phyloP scores from a whole-genome alignment of 2,329 filamentous ascomycete species.

The Fusarium coffeatum region DNA sequence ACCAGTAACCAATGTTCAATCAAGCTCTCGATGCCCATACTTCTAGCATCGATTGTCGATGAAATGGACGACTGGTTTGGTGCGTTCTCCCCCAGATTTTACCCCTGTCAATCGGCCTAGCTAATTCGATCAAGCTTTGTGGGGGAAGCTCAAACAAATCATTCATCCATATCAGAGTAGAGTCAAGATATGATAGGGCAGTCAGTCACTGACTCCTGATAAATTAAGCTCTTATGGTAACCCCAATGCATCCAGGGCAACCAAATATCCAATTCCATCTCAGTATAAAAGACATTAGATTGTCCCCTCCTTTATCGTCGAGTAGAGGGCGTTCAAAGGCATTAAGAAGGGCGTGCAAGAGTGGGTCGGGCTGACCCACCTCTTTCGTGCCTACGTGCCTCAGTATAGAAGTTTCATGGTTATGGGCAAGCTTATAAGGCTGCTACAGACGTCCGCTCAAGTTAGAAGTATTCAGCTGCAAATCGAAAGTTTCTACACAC shows the following conservation, averaged over 20 bases:
- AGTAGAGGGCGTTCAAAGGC: constrained; percentile 4
- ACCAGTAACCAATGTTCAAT: background rate
- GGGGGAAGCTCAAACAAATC: constrained; percentile 10
- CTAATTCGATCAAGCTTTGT: constrained; percentile 22
- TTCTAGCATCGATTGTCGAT: background rate
- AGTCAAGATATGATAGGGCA: background rate
- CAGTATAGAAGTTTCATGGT: background rate
- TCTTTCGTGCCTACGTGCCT: background rate
- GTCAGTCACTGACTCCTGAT: background rate
- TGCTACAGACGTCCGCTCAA: background rate
- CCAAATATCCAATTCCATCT: background rate
- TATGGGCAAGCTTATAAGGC: background rate
- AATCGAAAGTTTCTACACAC: background rate
- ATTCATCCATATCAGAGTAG: background rate
- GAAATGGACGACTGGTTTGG: background rate
- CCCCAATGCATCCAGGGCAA: background rate
- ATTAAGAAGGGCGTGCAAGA: background rate
- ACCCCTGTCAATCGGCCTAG: constrained; percentile 6
- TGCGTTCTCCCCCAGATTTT: constrained; percentile 15
- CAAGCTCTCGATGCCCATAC: background rate
- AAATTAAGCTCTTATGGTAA: background rate
- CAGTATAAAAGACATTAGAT: background rate
- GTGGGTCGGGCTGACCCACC: background rate
- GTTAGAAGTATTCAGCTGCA: background rate
- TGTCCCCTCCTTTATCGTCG: background rate